Evolutionary conservation across 2,329 filamentous ascomycete genomes (phyloP), one percentile per base, ranked within the genome.

Genomic region (Fusarium sp.): DNA sequence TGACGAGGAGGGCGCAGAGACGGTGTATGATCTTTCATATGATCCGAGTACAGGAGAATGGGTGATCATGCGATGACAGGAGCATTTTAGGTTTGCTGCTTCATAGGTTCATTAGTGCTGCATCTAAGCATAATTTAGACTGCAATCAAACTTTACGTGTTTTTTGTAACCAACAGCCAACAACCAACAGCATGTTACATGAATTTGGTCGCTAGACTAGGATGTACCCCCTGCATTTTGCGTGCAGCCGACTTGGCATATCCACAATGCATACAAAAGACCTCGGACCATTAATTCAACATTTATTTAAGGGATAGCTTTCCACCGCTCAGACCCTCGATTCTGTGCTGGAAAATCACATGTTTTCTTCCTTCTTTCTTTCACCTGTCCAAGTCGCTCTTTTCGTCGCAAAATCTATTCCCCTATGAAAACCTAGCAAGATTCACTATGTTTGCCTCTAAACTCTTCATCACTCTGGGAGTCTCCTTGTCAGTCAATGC

Each of bases 11-110:
- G 59, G 27, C 15, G 0, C 2, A 4, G 55, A 60, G 15, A 46
- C 33, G 3, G 29, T 69, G 5, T 69, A 69, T 10, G 48, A 63
- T 39, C 54, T 76, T 4, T 58, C 66, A 19, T 76, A 74, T 5
- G 65, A 74, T 10, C 74, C 66, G 1, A 45, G 51, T 2, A 52
- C 41, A 0, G 58, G 74, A 3, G 55, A 70, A 14, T 76, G 74
- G 74, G 62, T 56, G 10, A 61, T 23, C 0, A 61, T 60, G 10
- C 29, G 19, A 12, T 37, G 4, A 33, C 1, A 18, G 6, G 18
- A 16, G 7, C 1, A 21, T 9, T 27, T 2, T 42, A 7, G n/a
- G n/a, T n/a, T n/a, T n/a, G n/a, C n/a, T 9, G 3, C 4, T 25
- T 21, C 12, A 21, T 5, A 4, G 25, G 48, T 12, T 15, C 4